These are phyloP conservation scores for Candida xiaguanensis DNA, from an alignment of 805 yeast species.

Conservation along the genomic window DNA sequence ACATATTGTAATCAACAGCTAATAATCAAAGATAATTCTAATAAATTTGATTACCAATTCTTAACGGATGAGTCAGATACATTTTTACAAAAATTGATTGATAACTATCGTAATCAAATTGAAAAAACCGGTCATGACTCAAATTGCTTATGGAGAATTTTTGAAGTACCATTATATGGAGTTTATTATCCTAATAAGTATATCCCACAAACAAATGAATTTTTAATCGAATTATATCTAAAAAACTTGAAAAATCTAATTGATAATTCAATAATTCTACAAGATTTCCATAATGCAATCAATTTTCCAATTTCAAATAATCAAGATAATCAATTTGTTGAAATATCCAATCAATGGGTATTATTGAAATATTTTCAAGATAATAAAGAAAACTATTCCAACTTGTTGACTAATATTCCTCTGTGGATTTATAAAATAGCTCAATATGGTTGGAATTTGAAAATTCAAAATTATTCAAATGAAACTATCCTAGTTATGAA, in stretches of 20 bases:
- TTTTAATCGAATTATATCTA: constrained; percentile 26
- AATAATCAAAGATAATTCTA: constrained; percentile 21
- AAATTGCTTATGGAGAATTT: constrained; percentile 35
- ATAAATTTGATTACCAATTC: constrained; percentile 3
- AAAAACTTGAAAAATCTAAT: constrained; percentile 23
- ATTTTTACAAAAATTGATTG: constrained; percentile 20
- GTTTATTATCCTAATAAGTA: constrained; percentile 34
- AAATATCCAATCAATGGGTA: constrained; percentile 30
- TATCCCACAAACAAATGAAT: constrained; percentile 25
- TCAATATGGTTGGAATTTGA: constrained; percentile 34
- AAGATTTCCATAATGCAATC: constrained; percentile 11
- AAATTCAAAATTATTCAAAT: constrained; percentile 25
- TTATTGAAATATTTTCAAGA: constrained; percentile 27
- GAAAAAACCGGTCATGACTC: constrained; percentile 22
- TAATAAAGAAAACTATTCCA: constrained; percentile 31
- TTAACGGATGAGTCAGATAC: constrained; percentile 10
- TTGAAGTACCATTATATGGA: constrained; percentile 30
- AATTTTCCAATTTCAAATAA: not conserved
- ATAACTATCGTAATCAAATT: constrained; percentile 24
- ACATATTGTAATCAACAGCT: constrained; percentile 28
- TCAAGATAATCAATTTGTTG: constrained; percentile 7
- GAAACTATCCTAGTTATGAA: constrained; percentile 26
- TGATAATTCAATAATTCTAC: constrained; percentile 19
- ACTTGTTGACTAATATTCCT: constrained; percentile 23
- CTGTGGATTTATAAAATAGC: constrained; percentile 34